A percentile compares a stretch with the other conserved stretches of the same genome.
Conservation (phyloP, 495 filamentous ascomycete species). For the Trichodelitschia bisporula region DNA sequence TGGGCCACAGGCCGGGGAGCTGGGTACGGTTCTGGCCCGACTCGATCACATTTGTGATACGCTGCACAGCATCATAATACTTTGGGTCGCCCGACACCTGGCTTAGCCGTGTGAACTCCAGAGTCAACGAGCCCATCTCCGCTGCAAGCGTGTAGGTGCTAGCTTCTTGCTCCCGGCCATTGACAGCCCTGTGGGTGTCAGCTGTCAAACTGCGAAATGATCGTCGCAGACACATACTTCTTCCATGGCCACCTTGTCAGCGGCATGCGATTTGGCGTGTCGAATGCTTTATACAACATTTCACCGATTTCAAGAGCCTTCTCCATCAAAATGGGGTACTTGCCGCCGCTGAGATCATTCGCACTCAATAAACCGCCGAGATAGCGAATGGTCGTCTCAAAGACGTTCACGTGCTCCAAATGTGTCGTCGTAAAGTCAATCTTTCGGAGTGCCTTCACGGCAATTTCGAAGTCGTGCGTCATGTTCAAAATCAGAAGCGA, state of each 20-base stretch:
- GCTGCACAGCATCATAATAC: slow-evolving; percentile 17
- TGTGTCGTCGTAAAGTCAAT: slow-evolving; percentile 16
- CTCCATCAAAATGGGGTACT: slow-evolving; percentile 14
- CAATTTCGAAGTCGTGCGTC: slow-evolving; percentile 14
- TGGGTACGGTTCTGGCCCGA: slow-evolving; percentile 11
- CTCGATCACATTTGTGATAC: slow-evolving; percentile 13
- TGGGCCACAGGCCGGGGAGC: slow-evolving; percentile 17
- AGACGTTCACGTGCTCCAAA: slow-evolving; percentile 19
- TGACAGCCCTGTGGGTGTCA: neutral
- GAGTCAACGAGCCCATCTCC: slow-evolving; percentile 15
- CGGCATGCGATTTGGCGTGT: slow-evolving; percentile 18
- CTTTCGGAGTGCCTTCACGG: slow-evolving; percentile 10
- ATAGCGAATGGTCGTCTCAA: slow-evolving; percentile 23
- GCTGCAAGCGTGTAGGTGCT: slow-evolving; percentile 11
- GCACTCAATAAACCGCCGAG: slow-evolving; percentile 26
- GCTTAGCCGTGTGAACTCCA: slow-evolving; percentile 18
- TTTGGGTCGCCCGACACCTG: slow-evolving; percentile 15
- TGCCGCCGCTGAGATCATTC: slow-evolving; percentile 22
- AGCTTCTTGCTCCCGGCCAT: slow-evolving; percentile 3
- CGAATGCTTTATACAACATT: slow-evolving; percentile 20
- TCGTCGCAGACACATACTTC: too few species aligned
- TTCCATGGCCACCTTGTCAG: slow-evolving; percentile 8
- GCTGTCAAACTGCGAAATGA: too few species aligned
- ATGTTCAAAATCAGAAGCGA: slow-evolving; percentile 18
- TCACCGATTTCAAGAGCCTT: slow-evolving; percentile 19